Evolutionary conservation across 2,329 filamentous ascomycete species (phyloP).

Genomic region (Colletotrichum sojae): DNA sequence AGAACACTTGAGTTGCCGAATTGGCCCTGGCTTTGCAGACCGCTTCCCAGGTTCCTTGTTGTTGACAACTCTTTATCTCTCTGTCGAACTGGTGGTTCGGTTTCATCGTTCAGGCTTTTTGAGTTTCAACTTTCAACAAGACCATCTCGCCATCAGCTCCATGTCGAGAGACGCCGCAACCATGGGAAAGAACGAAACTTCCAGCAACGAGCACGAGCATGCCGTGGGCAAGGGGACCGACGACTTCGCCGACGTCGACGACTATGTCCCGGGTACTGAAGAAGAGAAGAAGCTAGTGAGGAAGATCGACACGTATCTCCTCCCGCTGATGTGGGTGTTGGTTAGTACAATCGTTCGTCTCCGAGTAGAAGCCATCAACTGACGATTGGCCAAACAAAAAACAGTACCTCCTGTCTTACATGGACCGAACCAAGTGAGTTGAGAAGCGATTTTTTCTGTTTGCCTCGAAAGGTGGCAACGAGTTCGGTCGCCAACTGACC

Average conservation of each 20-base stretch:
- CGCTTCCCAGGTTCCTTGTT: background rate
- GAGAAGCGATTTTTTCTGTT: background rate
- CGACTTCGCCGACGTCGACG: conserved; percentile 33
- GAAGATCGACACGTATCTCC: conserved; percentile 56
- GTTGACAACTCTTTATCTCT: conserved; percentile 11
- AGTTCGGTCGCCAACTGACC: background rate
- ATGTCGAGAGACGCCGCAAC: background rate
- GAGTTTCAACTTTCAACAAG: too few relatives aligned
- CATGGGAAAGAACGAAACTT: conserved; percentile 42
- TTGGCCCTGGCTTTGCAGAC: conserved; percentile 11
- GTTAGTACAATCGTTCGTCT: background rate
- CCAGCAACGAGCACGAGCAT: conserved; percentile 29
- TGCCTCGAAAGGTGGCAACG: background rate
- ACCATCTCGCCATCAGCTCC: too few relatives aligned
- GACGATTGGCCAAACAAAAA: background rate
- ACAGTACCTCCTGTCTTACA: conserved; percentile 67
- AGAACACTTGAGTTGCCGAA: conserved; percentile 11
- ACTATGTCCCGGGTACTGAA: conserved; percentile 48
- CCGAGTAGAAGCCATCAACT: background rate
- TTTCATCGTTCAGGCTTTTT: background rate
- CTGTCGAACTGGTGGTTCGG: background rate
- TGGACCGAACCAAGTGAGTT: conserved; percentile 67
- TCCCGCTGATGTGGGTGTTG: conserved; percentile 67
- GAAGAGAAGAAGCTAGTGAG: conserved; percentile 53
- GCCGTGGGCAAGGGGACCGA: conserved; percentile 25